Conservation (phyloP, 2,329 filamentous ascomycete genomes). For the Ilyonectria robusta region DNA sequence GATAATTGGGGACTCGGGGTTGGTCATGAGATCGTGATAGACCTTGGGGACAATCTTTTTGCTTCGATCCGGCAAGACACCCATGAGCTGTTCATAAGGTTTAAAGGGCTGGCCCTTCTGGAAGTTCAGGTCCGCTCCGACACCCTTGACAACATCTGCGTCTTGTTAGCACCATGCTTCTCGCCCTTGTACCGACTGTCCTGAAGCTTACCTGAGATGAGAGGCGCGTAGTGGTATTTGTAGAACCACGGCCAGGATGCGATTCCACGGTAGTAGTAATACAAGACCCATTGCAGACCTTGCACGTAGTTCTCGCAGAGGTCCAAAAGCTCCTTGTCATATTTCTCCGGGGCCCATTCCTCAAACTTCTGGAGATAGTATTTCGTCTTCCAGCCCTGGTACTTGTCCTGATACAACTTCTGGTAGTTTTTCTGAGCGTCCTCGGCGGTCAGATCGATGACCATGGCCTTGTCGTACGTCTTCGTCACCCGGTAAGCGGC, state of each 20-base stretch:
- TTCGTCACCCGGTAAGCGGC: constrained; percentile 89
- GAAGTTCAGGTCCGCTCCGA: constrained; percentile 91
- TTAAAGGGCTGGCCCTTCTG: constrained; percentile 94
- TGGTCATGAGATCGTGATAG: constrained; percentile 95
- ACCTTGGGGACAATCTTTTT: constrained; percentile 93
- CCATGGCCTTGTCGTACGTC: constrained; percentile 90
- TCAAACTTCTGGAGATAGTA: constrained; percentile 93
- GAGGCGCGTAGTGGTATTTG: constrained; percentile 94
- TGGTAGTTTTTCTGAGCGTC: constrained; percentile 86
- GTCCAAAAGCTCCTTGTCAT: constrained; percentile 80
- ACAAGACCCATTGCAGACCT: constrained; percentile 97
- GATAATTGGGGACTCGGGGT: constrained; percentile 89
- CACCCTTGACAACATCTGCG: constrained; percentile 86
- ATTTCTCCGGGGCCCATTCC: constrained; percentile 85
- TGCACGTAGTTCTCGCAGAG: constrained; percentile 97
- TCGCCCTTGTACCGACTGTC: constrained; percentile 1
- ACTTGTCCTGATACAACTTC: constrained; percentile 90
- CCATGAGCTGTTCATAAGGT: constrained; percentile 98
- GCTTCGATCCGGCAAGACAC: constrained; percentile 95
- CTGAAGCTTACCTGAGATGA: constrained; percentile 81
- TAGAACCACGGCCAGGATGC: constrained; percentile 99
- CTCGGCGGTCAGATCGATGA: constrained; percentile 84
- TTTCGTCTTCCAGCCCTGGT: constrained; percentile 91
- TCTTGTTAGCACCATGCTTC: constrained; percentile 62
- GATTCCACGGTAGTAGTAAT: constrained; percentile 97